These are phyloP conservation scores for Micromonas commoda DNA, from an alignment of 139 green algal genomes.

Conservation along the genomic window DNA sequence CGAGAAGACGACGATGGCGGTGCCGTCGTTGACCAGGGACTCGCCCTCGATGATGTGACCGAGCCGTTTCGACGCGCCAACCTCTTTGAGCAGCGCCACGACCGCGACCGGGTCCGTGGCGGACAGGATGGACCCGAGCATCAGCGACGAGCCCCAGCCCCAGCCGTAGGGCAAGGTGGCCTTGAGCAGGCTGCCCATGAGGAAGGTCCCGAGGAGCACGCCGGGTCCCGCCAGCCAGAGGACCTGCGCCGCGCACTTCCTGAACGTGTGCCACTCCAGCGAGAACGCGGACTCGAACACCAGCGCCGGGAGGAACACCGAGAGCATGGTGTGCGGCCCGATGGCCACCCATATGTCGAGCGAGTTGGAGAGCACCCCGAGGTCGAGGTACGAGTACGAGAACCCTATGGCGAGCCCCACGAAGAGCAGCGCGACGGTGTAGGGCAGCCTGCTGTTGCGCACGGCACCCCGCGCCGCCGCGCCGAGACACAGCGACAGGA, in stretches of 20 bases:
- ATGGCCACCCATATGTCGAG: slow-evolving; percentile 45
- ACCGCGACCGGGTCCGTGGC: slow-evolving; percentile 72
- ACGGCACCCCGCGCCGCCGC: not conserved
- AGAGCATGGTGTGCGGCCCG: slow-evolving; percentile 50
- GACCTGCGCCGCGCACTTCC: slow-evolving; percentile 31
- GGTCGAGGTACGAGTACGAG: slow-evolving; percentile 4
- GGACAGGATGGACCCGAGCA: slow-evolving; percentile 48
- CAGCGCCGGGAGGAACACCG: slow-evolving; percentile 53
- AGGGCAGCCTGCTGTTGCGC: slow-evolving; percentile 25
- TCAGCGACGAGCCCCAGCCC: slow-evolving; percentile 42
- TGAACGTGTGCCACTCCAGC: slow-evolving; percentile 52
- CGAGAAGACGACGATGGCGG: slow-evolving; percentile 39
- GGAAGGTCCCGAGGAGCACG: slow-evolving; percentile 42
- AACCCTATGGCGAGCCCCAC: slow-evolving; percentile 6
- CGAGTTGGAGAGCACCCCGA: not conserved
- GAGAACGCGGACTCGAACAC: slow-evolving; percentile 42
- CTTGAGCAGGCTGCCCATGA: slow-evolving; percentile 47
- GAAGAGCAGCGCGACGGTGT: slow-evolving; percentile 38
- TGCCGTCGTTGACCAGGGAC: slow-evolving; percentile 75
- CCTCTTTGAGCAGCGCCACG: slow-evolving; percentile 55
- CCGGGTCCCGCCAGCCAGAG: slow-evolving; percentile 46
- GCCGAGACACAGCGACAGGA: not conserved
- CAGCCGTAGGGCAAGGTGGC: slow-evolving; percentile 59
- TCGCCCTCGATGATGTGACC: slow-evolving; percentile 62
- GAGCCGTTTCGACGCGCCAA: slow-evolving; percentile 51